Base-by-base conservation (phyloP, 192 early-diverging fungal genomes). In the Phycomyces nitens region DNA sequence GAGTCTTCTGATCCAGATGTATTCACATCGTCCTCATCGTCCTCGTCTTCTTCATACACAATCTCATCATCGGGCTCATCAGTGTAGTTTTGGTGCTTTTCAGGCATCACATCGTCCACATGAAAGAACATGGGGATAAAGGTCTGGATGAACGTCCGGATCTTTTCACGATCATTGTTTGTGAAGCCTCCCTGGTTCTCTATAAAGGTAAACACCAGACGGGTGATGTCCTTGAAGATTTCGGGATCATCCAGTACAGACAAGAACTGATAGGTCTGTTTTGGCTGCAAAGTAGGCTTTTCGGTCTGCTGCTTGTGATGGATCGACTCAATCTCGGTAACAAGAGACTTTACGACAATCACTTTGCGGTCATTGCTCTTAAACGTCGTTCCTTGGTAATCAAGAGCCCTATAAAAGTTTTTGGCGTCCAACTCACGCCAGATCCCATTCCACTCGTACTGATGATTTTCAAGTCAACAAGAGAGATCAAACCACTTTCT, bases 351-450 rank as follows among this genome's bases (percentile, higher is more conserved):
- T 49, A 80, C 67, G 8, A 85, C 79, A 34, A 92, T 82, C 22
- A 72, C 80, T 54, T 92, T 94, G 47, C 90, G 86, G 74, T 99
- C 97, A 5, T 82, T 72, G 0, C 82, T 66, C 67, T 97, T 97
- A 80, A 98, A 95, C 8, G 81, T 85, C 44, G 93, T 83, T 3
- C 94, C 93, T 74, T 96, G 93, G 71, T 98, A 91, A 76, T 99
- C 97, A 53, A 99, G 78, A 8, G 96, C 84, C 56, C 93, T 93
- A 72, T 93, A 92, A 79, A 89, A 98, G 80, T 97, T 98, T 64
- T 94, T 94, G 42, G 80, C 66, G 47, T 99, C 95, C 39, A 88
- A 80, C 61, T 98, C 96, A 22, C 94, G 88, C 97, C 97, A 99
- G 21, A 96, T 85, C 71, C 95, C 94, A 80, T 92, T 92, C 85